These are phyloP conservation scores for Eucalyptus regnans DNA, from an alignment of 345 rosid species.

Conservation along the genomic window DNA sequence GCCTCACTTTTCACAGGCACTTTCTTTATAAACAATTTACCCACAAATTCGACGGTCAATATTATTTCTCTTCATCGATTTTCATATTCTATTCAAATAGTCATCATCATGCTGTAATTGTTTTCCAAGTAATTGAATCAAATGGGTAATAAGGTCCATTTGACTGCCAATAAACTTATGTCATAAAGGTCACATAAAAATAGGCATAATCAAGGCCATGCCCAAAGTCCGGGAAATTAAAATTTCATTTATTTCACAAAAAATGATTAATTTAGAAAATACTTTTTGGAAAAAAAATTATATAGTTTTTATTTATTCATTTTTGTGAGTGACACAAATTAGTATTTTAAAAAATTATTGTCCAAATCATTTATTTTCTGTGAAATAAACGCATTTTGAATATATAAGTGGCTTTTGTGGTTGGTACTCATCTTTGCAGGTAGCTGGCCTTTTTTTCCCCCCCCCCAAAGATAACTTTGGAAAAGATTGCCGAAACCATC, in stretches of 20 bases:
- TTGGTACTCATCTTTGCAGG: not conserved
- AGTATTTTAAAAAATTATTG: not conserved
- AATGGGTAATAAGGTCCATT: not conserved
- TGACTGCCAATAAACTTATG: not conserved
- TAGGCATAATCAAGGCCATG: not conserved
- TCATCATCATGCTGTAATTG: not conserved
- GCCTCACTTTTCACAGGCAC: not conserved
- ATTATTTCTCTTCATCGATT: not conserved
- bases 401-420: not conserved
- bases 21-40: not conserved
- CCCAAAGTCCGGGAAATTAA: too few species aligned
- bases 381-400: not conserved
- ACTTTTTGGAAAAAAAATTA: too few species aligned
- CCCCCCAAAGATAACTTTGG: not conserved
- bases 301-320: not conserved
- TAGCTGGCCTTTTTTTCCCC: not conserved
- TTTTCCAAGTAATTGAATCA: not conserved
- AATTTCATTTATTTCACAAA: too few species aligned
- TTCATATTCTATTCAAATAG: not conserved
- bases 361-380: not conserved
- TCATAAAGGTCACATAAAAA: not conserved
- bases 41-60: not conserved
- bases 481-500: not conserved
- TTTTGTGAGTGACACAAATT: not conserved
- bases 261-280: too few species aligned